Base-by-base conservation (phyloP, 441 rosid species). In the Gossypium laxum region DNA sequence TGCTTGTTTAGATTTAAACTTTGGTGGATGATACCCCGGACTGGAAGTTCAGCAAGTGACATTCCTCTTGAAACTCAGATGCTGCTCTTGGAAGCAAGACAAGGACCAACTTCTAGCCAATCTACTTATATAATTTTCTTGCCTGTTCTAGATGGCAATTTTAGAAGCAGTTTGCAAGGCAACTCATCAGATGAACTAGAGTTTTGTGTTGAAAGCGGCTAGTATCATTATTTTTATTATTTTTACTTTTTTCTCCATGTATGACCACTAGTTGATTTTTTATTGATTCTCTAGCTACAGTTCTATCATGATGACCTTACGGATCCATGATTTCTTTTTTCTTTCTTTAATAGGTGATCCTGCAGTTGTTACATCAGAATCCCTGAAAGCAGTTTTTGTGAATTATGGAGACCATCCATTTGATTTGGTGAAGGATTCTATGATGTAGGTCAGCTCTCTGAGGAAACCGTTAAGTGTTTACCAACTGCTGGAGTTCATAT, bases 361-460 rank as follows among this genome's bases (percentile, higher is more conserved):
- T 56, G 78, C 70, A 19, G 67, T 63, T 64, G 84, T 82, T 60
- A 78, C 88, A 67, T 73, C 81, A 55, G 51, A 74, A 48, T 80
- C 81, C 70, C 77, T 45, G 61, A 82, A 77, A 70, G 90, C 88
- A 14, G 76, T 80, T 72, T 79, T 81, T 78, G 79, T 83, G 76
- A 83, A 83, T 73, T 77, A 72, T 73, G 88, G 90, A 75, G 71
- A 78, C 71, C 80, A 83, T 75, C 88, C 88, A 58, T 84, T 81
- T 78, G 63, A 86, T 70, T 81, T 83, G 80, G 69, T 84, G 77
- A 81, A 82, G 77, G 84, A 80, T 75, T 84, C 90, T 15, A 83
- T 81, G 84, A 82, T 76, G 90, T 86, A 80, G 77, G 85, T 74
- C 69, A 58, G 77, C 84, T 74, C 63, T 73, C 75, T 64, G 73